Base-by-base conservation (phyloP, 2,329 filamentous ascomycete genomes). In the Colletotrichum chlorophyti region DNA sequence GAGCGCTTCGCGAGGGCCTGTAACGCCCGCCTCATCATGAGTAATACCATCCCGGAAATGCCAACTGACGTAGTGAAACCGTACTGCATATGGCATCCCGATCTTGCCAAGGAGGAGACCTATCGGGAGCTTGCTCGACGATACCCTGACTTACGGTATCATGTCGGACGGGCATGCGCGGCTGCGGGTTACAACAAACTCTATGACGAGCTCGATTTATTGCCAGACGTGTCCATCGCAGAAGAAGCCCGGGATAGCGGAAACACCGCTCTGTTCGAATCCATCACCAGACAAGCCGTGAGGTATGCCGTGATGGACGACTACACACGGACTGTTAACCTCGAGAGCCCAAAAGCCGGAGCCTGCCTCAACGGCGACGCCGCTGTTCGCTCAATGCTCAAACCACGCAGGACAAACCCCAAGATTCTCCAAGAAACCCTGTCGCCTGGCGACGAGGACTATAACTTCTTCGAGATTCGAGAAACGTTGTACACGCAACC, bases 31-130 rank as follows among this genome's bases (percentile, higher is more conserved):
- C 26, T 29, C 21, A 72, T 72, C 48, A 72, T 72, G 68, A 70
- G 66, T 58, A 62, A 69, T 23, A 40, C 19, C 9, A 67, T 74
- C n/a, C 72, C 72, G 4, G 62, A 65, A 9, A 43, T 43, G 40
- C 4, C 40, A 5, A 41, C 60, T 29, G 41, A 59, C n/a, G 66
- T 69, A 11, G 35, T 67, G 12, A 23, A 32, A 21, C 72, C 70
- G 3, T 76, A 76, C 61, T 77, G 72, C 53, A 74, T 79, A 35
- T 78, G 75, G 74, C 61, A 75, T 61, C 76, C 75, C 0, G 68
- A 74, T 1, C 26, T 70, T 0, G 70, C 76, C 3, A 58, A 47
- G 1, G 72, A 77, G 53, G 68, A 70, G 1, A 78, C 73, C 1
- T 74, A 73, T 46, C 69, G 73, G 4, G 42, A 58, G 8, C 54